Evolutionary conservation across 139 green algal genomes (phyloP).

Genomic region (Gonium pectorale): DNA sequence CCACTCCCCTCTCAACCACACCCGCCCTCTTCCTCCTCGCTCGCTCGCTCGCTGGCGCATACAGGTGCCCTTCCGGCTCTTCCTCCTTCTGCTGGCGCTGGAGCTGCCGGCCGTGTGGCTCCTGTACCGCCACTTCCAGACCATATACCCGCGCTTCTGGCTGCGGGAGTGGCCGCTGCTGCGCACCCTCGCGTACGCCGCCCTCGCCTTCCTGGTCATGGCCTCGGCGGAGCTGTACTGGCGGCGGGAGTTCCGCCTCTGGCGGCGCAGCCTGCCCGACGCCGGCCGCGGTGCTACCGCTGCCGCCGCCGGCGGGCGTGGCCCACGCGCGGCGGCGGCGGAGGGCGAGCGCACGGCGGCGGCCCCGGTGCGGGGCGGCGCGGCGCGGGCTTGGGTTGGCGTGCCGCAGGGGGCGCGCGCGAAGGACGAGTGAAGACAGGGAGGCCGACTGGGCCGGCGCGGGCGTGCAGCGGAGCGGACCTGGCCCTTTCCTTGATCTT

Average conservation of each 20-base stretch:
- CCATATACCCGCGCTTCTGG: constrained; percentile 6
- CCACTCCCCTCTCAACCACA: too few relatives aligned
- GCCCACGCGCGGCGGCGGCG: not conserved
- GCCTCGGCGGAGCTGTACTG: constrained; percentile 15
- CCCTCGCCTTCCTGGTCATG: not conserved
- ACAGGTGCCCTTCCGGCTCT: not conserved
- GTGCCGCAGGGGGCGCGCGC: too few relatives aligned
- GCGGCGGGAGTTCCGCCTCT: constrained; percentile 20
- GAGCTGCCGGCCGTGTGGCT: constrained; percentile 15
- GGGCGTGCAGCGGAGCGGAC: too few relatives aligned
- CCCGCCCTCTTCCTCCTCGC: not conserved
- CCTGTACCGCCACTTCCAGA: constrained; percentile 12
- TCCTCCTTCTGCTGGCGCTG: not conserved
- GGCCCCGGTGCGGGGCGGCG: too few relatives aligned
- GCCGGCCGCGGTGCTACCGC: too few relatives aligned
- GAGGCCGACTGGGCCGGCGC: too few relatives aligned
- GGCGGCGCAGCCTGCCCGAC: not conserved
- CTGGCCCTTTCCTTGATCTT: too few relatives aligned
- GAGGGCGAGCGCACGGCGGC: too few relatives aligned
- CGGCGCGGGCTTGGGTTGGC: not conserved
- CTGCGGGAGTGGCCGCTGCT: not conserved
- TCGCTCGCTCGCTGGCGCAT: not conserved
- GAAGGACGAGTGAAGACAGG: too few relatives aligned
- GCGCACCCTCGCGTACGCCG: not conserved
- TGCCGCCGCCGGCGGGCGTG: too few relatives aligned